These are phyloP conservation scores for Boletus bicolor DNA, from an alignment of 768 basidiomycete genomes.

Conservation along the genomic window DNA sequence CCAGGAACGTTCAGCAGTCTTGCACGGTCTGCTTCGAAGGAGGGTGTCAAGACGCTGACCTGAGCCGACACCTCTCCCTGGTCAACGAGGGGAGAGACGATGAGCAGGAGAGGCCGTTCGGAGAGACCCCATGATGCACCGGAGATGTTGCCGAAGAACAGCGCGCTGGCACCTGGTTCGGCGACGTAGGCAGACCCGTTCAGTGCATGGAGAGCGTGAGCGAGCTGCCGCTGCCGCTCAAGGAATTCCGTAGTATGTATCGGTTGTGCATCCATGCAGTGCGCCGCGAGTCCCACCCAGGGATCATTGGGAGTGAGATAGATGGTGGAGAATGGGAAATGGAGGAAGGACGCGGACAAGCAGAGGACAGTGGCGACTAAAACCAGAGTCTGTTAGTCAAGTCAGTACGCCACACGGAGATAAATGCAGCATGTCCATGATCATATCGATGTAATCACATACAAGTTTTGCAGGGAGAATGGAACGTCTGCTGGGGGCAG, in stretches of 20 bases:
- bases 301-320: neutral
- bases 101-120: slow-evolving; percentile 74
- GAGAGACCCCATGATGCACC: slow-evolving; percentile 61
- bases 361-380: slow-evolving; percentile 6
- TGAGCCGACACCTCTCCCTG: slow-evolving; percentile 36
- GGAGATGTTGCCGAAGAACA: slow-evolving; percentile 74
- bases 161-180: slow-evolving; percentile 71
- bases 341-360: slow-evolving; percentile 2
- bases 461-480: slow-evolving; percentile 11
- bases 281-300: slow-evolving; percentile 31
- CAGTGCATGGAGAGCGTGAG: slow-evolving; percentile 43
- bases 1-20: slow-evolving; percentile 53
- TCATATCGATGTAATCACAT: neutral
- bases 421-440: neutral
- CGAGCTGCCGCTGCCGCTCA: slow-evolving; percentile 53
- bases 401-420: neutral
- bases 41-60: slow-evolving; percentile 67
- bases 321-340: neutral
- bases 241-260: slow-evolving; percentile 47
- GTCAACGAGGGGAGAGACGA: slow-evolving; percentile 45
- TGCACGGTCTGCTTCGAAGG: slow-evolving; percentile 74
- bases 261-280: slow-evolving; percentile 49
- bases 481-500: neutral
- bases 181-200: slow-evolving; percentile 70
- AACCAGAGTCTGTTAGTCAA: slow-evolving; percentile 11